A percentile compares a stretch with the other conserved stretches of the same genome.
Conservation (phyloP, 805 yeast genomes). For the Yamadazyma tumulicola region DNA sequence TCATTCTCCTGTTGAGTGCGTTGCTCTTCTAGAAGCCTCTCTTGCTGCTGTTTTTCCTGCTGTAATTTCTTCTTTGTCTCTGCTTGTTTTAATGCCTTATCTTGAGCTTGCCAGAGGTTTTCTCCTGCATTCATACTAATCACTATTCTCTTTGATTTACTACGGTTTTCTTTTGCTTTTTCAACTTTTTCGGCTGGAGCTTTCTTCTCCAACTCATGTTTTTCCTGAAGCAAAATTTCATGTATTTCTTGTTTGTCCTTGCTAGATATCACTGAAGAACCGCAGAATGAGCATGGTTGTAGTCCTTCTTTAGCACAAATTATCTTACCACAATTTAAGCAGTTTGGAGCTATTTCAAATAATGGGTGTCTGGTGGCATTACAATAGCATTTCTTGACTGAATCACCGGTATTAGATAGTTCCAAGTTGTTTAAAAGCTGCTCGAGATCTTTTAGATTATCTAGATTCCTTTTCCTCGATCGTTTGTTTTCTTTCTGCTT, state of each 20-base stretch:
- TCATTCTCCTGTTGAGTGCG: slow-evolving; percentile 40
- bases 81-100: slow-evolving; percentile 54
- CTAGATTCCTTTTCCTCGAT: slow-evolving; percentile 45
- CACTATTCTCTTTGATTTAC: slow-evolving; percentile 46
- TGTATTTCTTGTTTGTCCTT: slow-evolving; percentile 62
- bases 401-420: slow-evolving; percentile 7
- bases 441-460: slow-evolving; percentile 62
- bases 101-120: slow-evolving; percentile 67
- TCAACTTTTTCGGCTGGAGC: slow-evolving; percentile 11
- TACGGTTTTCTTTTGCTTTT: slow-evolving; percentile 16
- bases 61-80: slow-evolving; percentile 41
- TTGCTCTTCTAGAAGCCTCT: slow-evolving; percentile 17
- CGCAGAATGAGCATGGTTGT: slow-evolving; percentile 86
- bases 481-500: slow-evolving; percentile 21
- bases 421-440: slow-evolving; percentile 56
- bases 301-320: slow-evolving; percentile 88
- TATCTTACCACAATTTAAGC: slow-evolving; percentile 90
- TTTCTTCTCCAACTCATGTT: slow-evolving; percentile 32
- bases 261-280: slow-evolving; percentile 55
- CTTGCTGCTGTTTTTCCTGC: slow-evolving; percentile 19
- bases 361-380: slow-evolving; percentile 87
- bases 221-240: slow-evolving; percentile 52
- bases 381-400: slow-evolving; percentile 57
- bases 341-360: slow-evolving; percentile 87
- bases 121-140: slow-evolving; percentile 56